phyloP scores from a whole-genome alignment of 805 yeast genomes.

The Wickerhamiella occidentalis region DNA sequence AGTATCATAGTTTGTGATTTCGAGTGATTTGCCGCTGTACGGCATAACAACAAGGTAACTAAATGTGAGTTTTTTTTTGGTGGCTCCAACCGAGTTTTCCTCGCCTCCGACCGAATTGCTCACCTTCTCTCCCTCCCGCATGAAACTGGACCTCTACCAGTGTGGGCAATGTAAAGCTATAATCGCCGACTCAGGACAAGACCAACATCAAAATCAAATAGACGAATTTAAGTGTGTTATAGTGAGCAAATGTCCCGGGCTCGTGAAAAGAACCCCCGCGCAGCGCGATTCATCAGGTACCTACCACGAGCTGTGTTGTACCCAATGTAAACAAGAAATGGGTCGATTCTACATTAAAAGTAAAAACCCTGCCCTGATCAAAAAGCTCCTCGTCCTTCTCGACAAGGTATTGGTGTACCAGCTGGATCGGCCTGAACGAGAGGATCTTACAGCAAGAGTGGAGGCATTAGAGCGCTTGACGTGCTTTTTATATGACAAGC shows the following conservation, averaged over 20 bases:
- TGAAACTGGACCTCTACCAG: slow-evolving; percentile 1
- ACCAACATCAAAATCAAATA: background rate
- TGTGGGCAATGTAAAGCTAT: slow-evolving; percentile 2
- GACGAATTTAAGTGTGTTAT: background rate
- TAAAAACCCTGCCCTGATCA: background rate
- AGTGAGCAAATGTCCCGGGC: background rate
- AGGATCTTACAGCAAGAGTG: background rate
- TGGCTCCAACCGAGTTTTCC: too few relatives aligned
- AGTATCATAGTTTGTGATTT: slow-evolving; percentile 88
- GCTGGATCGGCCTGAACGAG: background rate
- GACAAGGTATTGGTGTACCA: background rate
- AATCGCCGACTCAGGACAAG: slow-evolving; percentile 5
- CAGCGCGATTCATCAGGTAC: background rate
- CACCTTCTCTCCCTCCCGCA: too few relatives aligned
- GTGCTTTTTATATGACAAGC: background rate
- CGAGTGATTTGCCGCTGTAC: slow-evolving; percentile 71
- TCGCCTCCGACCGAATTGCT: too few relatives aligned
- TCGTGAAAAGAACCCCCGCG: background rate
- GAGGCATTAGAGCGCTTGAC: slow-evolving; percentile 1
- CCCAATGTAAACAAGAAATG: background rate
- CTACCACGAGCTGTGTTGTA: background rate
- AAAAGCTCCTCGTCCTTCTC: background rate
- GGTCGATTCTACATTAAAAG: background rate
- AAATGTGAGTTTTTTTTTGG: slow-evolving; percentile 69
- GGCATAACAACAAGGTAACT: slow-evolving; percentile 78